Evolutionary conservation across 495 filamentous ascomycete genomes (phyloP).

Genomic region (Podospora bellae-mahoneyi): DNA sequence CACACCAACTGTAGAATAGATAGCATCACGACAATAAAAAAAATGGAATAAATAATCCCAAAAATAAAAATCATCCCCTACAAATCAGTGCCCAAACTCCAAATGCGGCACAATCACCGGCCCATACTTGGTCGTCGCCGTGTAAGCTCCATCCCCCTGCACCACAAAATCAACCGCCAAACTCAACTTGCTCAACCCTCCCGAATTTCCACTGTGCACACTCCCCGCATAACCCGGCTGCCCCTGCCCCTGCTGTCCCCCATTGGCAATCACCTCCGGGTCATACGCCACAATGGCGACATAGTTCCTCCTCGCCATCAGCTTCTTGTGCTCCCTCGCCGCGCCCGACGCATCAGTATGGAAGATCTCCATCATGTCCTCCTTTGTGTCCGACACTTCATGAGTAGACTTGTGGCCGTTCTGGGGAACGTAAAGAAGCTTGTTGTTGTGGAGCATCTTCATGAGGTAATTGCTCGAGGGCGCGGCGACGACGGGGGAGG

Average conservation of each 20-base stretch:
- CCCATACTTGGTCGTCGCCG: conserved; percentile 86
- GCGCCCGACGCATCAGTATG: conserved; percentile 79
- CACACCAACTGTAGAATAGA: background rate
- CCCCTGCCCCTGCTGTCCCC: conserved; percentile 46
- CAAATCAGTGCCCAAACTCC: conserved; percentile 65
- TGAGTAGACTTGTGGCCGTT: conserved; percentile 81
- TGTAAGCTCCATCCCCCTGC: conserved; percentile 79
- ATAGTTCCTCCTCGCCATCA: conserved; percentile 93
- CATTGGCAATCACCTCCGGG: conserved; percentile 65
- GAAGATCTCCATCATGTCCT: conserved; percentile 99
- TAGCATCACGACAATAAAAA: background rate
- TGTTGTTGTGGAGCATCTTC: conserved; percentile 88
- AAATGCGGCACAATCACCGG: conserved; percentile 92
- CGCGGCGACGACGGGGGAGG: conserved; percentile 84
- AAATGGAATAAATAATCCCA: background rate
- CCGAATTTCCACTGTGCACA: conserved; percentile 26
- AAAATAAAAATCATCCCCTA: background rate
- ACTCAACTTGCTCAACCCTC: conserved; percentile 65
- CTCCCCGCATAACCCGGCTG: conserved; percentile 33
- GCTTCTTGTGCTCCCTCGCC: conserved; percentile 73
- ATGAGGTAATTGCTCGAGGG: conserved; percentile 81
- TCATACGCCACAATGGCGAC: conserved; percentile 93
- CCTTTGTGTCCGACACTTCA: conserved; percentile 79
- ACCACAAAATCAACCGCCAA: conserved; percentile 96
- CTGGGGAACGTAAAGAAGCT: conserved; percentile 80